A percentile compares a stretch with the other conserved stretches of the same genome.
These are phyloP conservation scores for Chrysochromulina tobinii DNA, from an alignment of 78 protist genomes.

Conservation along the genomic window DNA sequence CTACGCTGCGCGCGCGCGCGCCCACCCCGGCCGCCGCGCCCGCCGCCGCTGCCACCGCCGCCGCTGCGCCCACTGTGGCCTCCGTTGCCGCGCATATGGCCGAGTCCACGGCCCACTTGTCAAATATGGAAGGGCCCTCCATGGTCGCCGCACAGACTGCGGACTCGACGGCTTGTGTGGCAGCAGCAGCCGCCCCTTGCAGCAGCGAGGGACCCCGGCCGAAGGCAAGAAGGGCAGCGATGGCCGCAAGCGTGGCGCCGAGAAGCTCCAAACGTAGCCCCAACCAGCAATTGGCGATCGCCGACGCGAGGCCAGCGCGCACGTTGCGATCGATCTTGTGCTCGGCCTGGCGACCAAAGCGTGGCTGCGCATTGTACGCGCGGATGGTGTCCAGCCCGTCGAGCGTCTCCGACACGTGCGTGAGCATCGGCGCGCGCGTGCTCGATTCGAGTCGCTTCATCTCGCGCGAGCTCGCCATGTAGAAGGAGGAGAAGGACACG, in stretches of 20 bases:
- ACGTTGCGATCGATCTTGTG: background rate
- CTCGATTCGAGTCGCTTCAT: slow-evolving; percentile 65
- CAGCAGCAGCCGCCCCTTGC: too few relatives aligned
- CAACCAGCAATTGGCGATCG: slow-evolving; percentile 17
- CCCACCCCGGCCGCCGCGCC: too few relatives aligned
- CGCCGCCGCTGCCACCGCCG: too few relatives aligned
- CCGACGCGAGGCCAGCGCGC: background rate
- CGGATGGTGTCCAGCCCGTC: background rate
- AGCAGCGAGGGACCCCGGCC: background rate
- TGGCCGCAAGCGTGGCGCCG: background rate
- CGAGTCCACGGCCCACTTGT: too few relatives aligned
- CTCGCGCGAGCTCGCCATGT: slow-evolving; percentile 40
- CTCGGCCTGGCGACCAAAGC: background rate
- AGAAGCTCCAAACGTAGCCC: slow-evolving; percentile 37
- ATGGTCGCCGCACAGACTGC: too few relatives aligned
- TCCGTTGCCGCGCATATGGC: too few relatives aligned
- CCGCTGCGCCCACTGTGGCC: background rate
- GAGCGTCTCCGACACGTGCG: background rate
- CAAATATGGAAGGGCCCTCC: too few relatives aligned
- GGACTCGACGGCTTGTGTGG: too few relatives aligned
- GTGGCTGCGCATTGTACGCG: background rate
- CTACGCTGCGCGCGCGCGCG: background rate
- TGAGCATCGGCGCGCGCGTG: background rate
- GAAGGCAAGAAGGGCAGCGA: background rate
- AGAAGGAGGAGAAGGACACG: background rate